These are phyloP conservation scores for Kazachstania africana DNA, from an alignment of 805 yeast genomes.

Conservation along the genomic window DNA sequence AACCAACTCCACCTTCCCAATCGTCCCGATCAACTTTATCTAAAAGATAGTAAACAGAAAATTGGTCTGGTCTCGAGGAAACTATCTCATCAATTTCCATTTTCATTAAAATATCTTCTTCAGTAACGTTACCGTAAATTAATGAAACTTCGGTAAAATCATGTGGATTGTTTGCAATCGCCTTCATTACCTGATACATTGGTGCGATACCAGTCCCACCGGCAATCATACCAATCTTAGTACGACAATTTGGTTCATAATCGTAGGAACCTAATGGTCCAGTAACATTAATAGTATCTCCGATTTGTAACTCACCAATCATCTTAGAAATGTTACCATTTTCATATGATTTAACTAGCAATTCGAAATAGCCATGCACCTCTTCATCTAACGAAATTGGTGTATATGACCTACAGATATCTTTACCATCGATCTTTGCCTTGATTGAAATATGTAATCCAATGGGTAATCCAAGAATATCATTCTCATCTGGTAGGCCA, in stretches of 20 bases:
- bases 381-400: slow-evolving; percentile 72
- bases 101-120: slow-evolving; percentile 68
- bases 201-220: slow-evolving; percentile 97
- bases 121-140: slow-evolving; percentile 72
- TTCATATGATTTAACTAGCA: slow-evolving; percentile 77
- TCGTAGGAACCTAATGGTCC: slow-evolving; percentile 89
- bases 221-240: slow-evolving; percentile 76
- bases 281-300: slow-evolving; percentile 65
- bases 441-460: slow-evolving; percentile 87
- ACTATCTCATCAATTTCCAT: slow-evolving; percentile 66
- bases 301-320: slow-evolving; percentile 61
- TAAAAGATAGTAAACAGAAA: slow-evolving; percentile 53
- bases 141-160: slow-evolving; percentile 69
- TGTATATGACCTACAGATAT: slow-evolving; percentile 76
- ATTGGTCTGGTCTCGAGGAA: slow-evolving; percentile 41
- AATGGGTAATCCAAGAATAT: slow-evolving; percentile 76
- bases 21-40: slow-evolving; percentile 24
- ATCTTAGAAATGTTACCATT: slow-evolving; percentile 72
- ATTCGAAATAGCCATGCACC: slow-evolving; percentile 70
- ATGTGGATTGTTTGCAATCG: slow-evolving; percentile 61
- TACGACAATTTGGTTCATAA: slow-evolving; percentile 69
- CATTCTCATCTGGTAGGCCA: slow-evolving; percentile 63
- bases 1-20: slow-evolving; percentile 76
- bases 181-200: slow-evolving; percentile 84
- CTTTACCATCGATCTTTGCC: slow-evolving; percentile 68